These are phyloP conservation scores for Xylaria scruposa DNA, from an alignment of 495 filamentous ascomycete species.

Conservation along the genomic window DNA sequence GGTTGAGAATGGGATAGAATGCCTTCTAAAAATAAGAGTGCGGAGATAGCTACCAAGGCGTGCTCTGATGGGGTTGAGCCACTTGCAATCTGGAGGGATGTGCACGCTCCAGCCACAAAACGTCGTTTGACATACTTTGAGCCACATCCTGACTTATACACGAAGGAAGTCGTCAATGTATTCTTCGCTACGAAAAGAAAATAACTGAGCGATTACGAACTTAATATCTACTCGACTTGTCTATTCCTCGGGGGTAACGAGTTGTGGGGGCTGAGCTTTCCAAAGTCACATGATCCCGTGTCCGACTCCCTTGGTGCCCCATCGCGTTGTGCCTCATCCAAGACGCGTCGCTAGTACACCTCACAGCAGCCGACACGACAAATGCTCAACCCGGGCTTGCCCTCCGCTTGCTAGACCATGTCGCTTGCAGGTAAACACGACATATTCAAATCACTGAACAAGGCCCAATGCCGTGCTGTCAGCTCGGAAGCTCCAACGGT, in stretches of 20 bases:
- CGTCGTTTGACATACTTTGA: neutral
- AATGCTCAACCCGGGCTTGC: neutral
- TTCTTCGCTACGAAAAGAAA: neutral
- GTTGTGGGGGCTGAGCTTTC: neutral
- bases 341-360: constrained; percentile 13
- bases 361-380: neutral
- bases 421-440: constrained; percentile 43
- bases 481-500: constrained; percentile 77
- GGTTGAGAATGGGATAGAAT: neutral
- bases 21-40: neutral
- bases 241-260: neutral
- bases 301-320: neutral
- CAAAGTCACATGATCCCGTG: constrained; percentile 27
- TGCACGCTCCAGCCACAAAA: constrained; percentile 14
- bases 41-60: neutral
- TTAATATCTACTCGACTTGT: neutral
- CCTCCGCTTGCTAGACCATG: constrained; percentile 28
- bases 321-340: neutral
- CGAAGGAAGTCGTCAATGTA: neutral
- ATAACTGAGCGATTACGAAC: neutral
- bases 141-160: constrained; percentile 8
- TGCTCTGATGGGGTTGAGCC: no score
- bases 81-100: neutral
- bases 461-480: constrained; percentile 83
- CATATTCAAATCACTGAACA: constrained; percentile 80